Evolutionary conservation across 192 early-diverging fungal species (phyloP).

Genomic region (Mortierella antarctica): DNA sequence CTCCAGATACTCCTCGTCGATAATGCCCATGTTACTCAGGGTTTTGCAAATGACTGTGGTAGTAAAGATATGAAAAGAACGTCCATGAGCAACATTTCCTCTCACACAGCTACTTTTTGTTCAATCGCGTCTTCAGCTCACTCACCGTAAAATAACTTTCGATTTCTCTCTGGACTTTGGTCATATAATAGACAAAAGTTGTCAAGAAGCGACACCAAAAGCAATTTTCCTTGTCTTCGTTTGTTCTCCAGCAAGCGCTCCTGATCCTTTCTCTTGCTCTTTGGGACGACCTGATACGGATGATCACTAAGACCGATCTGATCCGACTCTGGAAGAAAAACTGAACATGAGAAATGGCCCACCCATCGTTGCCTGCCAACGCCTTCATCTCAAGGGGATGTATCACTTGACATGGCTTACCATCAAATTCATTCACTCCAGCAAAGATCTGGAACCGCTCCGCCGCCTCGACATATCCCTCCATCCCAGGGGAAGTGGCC

Average conservation of each 20-base stretch:
- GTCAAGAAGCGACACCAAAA: slow-evolving; percentile 91
- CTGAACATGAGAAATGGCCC: background rate
- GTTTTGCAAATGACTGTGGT: slow-evolving; percentile 81
- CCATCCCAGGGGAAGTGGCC: slow-evolving; percentile 9
- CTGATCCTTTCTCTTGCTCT: slow-evolving; percentile 33
- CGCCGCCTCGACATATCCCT: slow-evolving; percentile 35
- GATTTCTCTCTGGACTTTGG: slow-evolving; percentile 85
- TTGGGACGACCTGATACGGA: slow-evolving; percentile 39
- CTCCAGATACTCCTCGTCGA: slow-evolving; percentile 80
- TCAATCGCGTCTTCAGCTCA: background rate
- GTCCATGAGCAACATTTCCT: background rate
- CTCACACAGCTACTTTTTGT: no score
- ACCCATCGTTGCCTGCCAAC: background rate
- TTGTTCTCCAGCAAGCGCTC: slow-evolving; percentile 51
- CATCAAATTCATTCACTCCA: slow-evolving; percentile 47
- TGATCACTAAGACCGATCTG: slow-evolving; percentile 40
- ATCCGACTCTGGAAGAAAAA: slow-evolving; percentile 27
- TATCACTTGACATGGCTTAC: background rate
- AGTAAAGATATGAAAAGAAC: background rate
- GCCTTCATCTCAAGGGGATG: background rate
- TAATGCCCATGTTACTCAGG: slow-evolving; percentile 85
- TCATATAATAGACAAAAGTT: slow-evolving; percentile 92
- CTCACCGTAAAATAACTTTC: slow-evolving; percentile 78
- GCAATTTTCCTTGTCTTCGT: slow-evolving; percentile 70
- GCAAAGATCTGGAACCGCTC: slow-evolving; percentile 48